Base-by-base conservation (phyloP, 371 early-diverging fungal species). In the Synchytrium microbalum region DNA sequence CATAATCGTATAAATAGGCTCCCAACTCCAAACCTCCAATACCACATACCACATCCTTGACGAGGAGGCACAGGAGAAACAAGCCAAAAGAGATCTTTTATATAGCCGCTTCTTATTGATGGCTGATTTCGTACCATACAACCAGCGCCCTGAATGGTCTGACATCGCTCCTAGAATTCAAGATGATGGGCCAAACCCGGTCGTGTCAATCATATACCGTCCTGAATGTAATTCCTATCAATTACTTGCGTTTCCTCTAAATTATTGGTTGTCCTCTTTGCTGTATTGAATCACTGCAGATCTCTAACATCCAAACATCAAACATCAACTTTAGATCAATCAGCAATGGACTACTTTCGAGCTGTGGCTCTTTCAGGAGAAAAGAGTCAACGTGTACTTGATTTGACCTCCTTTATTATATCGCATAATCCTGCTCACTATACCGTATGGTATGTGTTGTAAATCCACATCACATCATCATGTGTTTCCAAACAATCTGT, bases 321-420 rank as follows among this genome's bases (percentile, higher is more conserved):
- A 5, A 24, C 29, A 13, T 56, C 29, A 13, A n/a, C 29, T 24
- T 13, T 56, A 69, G 52, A 66, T 67, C 76, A 72, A 29, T 83
- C 86, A 51, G 88, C 92, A 32, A 95, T 95, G 92, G 86, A 82
- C 72, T 90, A 88, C 70, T 89, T 95, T 72, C 82, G 96, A n/a
- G 95, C 95, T 0, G 79, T 93, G 26, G 72, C 80, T 60, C 65
- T 71, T 23, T 67, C 73, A 13, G 70, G 86, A 32, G 98, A 98
- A 75, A 72, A 81, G 33, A 86, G 87, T 1, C 71, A 83, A 58
- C 85, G 98, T 26, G 95, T 89, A 13, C 76, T 95, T 32, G 78
- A 81, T 2, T 75, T 98, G 59, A 92, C 92, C 0, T 76, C 79
- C 65, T 80, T 81, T 51, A 89, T 95, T 60, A 87, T 98, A 55